Conservation (phyloP, 495 filamentous ascomycete genomes). For the Penicillium macrosclerotiorum region DNA sequence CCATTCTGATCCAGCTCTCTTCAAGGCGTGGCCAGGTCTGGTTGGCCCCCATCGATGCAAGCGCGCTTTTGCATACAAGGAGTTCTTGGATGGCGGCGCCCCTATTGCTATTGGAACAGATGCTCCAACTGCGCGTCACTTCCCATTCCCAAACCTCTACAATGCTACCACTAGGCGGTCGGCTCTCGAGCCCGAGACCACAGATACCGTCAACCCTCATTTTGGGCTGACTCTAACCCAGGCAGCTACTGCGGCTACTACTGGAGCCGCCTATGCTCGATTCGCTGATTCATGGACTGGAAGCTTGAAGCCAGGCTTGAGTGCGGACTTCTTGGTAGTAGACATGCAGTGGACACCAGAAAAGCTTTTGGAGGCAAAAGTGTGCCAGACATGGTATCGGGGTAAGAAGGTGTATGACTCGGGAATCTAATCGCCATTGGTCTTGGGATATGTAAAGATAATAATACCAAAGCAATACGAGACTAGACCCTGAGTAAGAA, state of each 20-base stretch:
- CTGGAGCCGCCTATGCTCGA: conserved; percentile 57
- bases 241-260: conserved; percentile 53
- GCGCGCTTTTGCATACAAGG: conserved; percentile 59
- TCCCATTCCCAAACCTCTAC: conserved; percentile 55
- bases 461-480: too few species aligned
- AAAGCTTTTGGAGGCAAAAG: conserved; percentile 47
- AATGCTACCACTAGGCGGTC: conserved; percentile 57
- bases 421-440: too few species aligned
- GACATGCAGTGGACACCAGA: conserved; percentile 57
- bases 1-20: conserved; percentile 58
- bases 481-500: too few species aligned
- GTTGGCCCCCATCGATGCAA: conserved; percentile 52
- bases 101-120: conserved; percentile 58
- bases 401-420: too few species aligned
- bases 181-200: conserved; percentile 46
- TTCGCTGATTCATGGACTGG: conserved; percentile 45
- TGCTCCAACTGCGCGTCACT: conserved; percentile 31
- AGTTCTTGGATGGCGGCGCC: conserved; percentile 55
- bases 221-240: conserved; percentile 40
- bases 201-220: conserved; percentile 50
- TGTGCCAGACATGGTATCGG: conserved; percentile 55
- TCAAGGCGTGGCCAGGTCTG: conserved; percentile 57
- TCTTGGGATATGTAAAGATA: too few species aligned
- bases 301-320: conserved; percentile 32
- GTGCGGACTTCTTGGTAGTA: conserved; percentile 58